Evolutionary conservation across 2,329 filamentous ascomycete species (phyloP).

Genomic region (Botrytis deweyae): DNA sequence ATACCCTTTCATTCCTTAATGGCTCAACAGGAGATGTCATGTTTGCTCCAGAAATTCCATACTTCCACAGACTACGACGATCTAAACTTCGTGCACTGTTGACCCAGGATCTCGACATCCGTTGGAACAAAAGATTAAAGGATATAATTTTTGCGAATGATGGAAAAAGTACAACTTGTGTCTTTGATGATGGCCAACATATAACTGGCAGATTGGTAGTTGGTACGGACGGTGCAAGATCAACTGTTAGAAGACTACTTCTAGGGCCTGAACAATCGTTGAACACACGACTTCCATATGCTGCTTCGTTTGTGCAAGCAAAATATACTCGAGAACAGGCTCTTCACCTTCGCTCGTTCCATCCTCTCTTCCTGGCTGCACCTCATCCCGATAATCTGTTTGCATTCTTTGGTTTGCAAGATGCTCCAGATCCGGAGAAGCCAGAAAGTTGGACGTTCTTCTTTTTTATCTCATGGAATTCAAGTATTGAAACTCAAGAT

Average conservation of each 20-base stretch:
- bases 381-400: conserved; percentile 47
- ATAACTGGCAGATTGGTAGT: conserved; percentile 38
- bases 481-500: conserved; percentile 44
- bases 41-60: conserved; percentile 31
- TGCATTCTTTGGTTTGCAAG: conserved; percentile 48
- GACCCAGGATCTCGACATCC: conserved; percentile 41
- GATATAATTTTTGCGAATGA: conserved; percentile 38
- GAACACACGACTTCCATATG: conserved; percentile 45
- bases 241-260: conserved; percentile 36
- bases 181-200: conserved; percentile 39
- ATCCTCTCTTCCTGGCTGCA: conserved; percentile 46
- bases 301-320: conserved; percentile 47
- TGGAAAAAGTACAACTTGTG: conserved; percentile 34
- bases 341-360: conserved; percentile 44
- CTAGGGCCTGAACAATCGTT: conserved; percentile 37
- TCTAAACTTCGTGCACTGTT: conserved; percentile 42
- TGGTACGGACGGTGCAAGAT: conserved; percentile 41
- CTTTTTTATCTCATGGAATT: conserved; percentile 49
- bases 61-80: conserved; percentile 41
- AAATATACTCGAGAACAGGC: conserved; percentile 46
- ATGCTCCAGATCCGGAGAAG: conserved; percentile 41
- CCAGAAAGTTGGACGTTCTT: conserved; percentile 47
- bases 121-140: conserved; percentile 43
- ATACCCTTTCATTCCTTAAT: conserved; percentile 40
- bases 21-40: conserved; percentile 39